These are phyloP conservation scores for Phytophthora uliginosa DNA, from an alignment of 352 stramenopile genomes.

Conservation along the genomic window DNA sequence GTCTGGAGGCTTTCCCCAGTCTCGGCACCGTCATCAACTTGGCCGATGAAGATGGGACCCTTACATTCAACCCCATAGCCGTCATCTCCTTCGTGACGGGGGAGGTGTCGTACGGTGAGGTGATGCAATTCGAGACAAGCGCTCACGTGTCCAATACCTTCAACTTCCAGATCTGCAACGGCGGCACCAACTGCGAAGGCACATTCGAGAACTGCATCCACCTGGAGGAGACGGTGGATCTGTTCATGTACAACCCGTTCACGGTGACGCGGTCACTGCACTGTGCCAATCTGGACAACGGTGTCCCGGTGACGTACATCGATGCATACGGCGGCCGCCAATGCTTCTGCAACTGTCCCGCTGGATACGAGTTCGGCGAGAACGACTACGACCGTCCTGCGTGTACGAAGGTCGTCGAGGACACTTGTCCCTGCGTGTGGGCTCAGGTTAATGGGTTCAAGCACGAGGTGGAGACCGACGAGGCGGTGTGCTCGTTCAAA, in stretches of 20 bases:
- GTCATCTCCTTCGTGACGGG: conserved; percentile 59
- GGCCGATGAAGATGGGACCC: conserved; percentile 8
- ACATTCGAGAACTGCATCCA: conserved; percentile 48
- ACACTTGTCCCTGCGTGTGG: conserved; percentile 63
- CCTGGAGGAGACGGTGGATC: conserved; percentile 43
- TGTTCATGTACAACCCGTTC: conserved; percentile 81
- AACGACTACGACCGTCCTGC: conserved; percentile 24
- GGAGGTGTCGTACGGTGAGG: conserved; percentile 43
- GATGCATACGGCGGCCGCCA: conserved; percentile 43
- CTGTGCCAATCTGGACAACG: conserved; percentile 43
- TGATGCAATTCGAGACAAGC: conserved; percentile 41
- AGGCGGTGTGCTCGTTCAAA: conserved; percentile 44
- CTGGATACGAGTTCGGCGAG: conserved; percentile 36
- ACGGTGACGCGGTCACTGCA: conserved; percentile 45
- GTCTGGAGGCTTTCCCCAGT: conserved; percentile 47
- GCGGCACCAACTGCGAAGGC: conserved; percentile 15
- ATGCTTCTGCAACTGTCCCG: conserved; percentile 71
- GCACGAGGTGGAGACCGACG: conserved; percentile 36
- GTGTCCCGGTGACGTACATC: conserved; percentile 62
- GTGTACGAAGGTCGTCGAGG: conserved; percentile 40
- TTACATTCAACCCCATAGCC: conserved; percentile 27
- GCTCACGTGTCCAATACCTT: conserved; percentile 43
- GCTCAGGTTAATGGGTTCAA: conserved; percentile 38
- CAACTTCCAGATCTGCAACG: conserved; percentile 51
- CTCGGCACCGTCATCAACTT: conserved; percentile 42